Conservation (phyloP, 1,139 yeast genomes). For the Blastobotrys buckinghamii region DNA sequence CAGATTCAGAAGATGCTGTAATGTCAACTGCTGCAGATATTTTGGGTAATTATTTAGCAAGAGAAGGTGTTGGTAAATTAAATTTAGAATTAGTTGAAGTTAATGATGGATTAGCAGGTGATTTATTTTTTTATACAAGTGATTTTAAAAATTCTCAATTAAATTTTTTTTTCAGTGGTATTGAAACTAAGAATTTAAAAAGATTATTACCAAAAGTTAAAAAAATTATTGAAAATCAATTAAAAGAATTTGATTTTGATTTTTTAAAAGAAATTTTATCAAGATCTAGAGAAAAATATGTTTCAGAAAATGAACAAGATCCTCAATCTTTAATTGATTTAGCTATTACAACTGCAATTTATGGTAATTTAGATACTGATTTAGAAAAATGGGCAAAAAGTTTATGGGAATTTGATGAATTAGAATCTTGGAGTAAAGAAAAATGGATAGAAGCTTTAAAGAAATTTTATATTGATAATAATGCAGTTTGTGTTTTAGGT, state of each 20-base stretch:
- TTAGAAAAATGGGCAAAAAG: slow-evolving; percentile 50
- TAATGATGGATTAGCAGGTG: slow-evolving; percentile 76
- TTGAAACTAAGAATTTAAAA: slow-evolving; percentile 60
- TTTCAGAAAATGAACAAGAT: slow-evolving; percentile 61
- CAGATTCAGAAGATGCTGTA: slow-evolving; percentile 48
- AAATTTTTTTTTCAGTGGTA: slow-evolving; percentile 59
- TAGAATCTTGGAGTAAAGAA: slow-evolving; percentile 54
- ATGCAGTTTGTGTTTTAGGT: slow-evolving; percentile 70
- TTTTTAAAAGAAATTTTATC: slow-evolving; percentile 63
- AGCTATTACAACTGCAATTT: slow-evolving; percentile 73
- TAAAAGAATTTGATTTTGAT: slow-evolving; percentile 44
- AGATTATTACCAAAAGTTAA: slow-evolving; percentile 50
- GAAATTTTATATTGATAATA: slow-evolving; percentile 53
- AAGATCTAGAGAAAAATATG: slow-evolving; percentile 57
- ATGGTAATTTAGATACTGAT: slow-evolving; percentile 61
- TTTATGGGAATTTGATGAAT: slow-evolving; percentile 53
- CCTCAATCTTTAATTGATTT: slow-evolving; percentile 56
- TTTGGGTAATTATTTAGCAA: slow-evolving; percentile 70
- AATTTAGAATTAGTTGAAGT: slow-evolving; percentile 73
- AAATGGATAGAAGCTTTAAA: slow-evolving; percentile 62
- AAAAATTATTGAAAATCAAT: slow-evolving; percentile 47
- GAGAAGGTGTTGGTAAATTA: slow-evolving; percentile 50
- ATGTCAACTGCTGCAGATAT: slow-evolving; percentile 64
- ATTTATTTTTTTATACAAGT: slow-evolving; percentile 61
- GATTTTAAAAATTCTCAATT: slow-evolving; percentile 52